These are phyloP conservation scores for Podosphaera fusca DNA, from an alignment of 2,329 filamentous ascomycete species.

Conservation along the genomic window DNA sequence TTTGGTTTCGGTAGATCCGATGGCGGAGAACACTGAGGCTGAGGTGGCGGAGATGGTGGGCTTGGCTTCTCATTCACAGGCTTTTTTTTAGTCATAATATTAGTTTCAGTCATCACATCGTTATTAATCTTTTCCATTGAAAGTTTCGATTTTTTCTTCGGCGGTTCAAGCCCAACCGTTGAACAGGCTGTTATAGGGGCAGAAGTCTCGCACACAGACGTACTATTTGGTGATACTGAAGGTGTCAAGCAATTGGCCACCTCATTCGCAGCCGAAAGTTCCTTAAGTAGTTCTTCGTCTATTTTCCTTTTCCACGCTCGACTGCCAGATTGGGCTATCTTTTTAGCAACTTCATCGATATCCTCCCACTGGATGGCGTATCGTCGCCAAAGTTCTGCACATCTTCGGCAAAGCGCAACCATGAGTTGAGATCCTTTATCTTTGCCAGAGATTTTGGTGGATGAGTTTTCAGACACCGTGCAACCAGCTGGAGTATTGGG, in stretches of 20 bases:
- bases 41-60: constrained; percentile 38
- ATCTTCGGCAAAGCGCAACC: constrained; percentile 69
- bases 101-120: constrained; percentile 2
- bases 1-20: constrained; percentile 57
- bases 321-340: constrained; percentile 56
- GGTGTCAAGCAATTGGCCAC: constrained; percentile 22
- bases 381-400: constrained; percentile 80
- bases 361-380: constrained; percentile 95
- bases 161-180: constrained; percentile 22
- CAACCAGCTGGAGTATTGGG: constrained; percentile 53
- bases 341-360: constrained; percentile 72
- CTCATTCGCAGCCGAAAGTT: constrained; percentile 42
- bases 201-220: constrained; percentile 7
- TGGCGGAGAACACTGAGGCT: no score
- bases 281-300: constrained; percentile 72
- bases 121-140: constrained; percentile 1
- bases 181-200: constrained; percentile 10
- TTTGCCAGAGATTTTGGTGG: constrained; percentile 36
- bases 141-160: constrained; percentile 21
- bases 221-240: constrained; percentile 11
- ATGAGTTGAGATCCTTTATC: constrained; percentile 57
- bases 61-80: constrained; percentile 9
- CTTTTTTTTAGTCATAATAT: constrained; percentile 20
- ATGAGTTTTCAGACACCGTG: constrained; percentile 39
- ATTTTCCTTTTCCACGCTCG: constrained; percentile 72